Evolutionary conservation across 164 flowering plant species (phyloP), one percentile per base, ranked within the genome.

Genomic region (Vitis riparia): DNA sequence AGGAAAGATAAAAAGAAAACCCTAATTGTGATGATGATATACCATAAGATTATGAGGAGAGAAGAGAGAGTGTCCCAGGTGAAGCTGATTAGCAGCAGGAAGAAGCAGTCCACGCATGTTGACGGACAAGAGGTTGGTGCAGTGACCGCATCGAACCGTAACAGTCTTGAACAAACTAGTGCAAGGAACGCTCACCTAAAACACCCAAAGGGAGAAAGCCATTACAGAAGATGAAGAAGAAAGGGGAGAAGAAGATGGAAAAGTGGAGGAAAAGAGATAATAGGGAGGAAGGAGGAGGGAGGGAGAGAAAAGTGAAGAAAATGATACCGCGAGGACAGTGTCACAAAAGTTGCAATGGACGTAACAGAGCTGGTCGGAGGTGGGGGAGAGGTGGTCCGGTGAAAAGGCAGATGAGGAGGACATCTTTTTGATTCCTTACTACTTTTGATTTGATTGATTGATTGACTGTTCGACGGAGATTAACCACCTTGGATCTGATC

Each of bases 71-170:
- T 86, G 93, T 23, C 82, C 81, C 9, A 86, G 81, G 52, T 89
- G 88, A 63, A 85, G 80, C 78, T 87, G 89, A 75, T 87, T 85
- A 3, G 87, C 71, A 0, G 97, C n/a, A 32, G 94, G 95, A 27
- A 89, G 84, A 51, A 91, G 86, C 68, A 88, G 74, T n/a, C 68
- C 90, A 8, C 93, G 83, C 97, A 90, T 93, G 91, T 93, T 93
- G 19, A 90, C 99, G 0, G 97, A 84, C 58, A 93, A 82, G 48
- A 95, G 89, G 73, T 90, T 93, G 84, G 89, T 78, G 88, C 99
- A 95, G 81, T 93, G 97, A 5, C 99, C 99, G 47, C 99, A 95
- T 86, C 98, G 80, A n/a, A 95, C 99, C 0, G 97, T 93, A 2
- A 91, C 98, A 3, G 90, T 93, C 91, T 90, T 90, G 88, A 89